Evolutionary conservation across 148 eudicot species (phyloP).

Genomic region (Rhododendron molle): DNA sequence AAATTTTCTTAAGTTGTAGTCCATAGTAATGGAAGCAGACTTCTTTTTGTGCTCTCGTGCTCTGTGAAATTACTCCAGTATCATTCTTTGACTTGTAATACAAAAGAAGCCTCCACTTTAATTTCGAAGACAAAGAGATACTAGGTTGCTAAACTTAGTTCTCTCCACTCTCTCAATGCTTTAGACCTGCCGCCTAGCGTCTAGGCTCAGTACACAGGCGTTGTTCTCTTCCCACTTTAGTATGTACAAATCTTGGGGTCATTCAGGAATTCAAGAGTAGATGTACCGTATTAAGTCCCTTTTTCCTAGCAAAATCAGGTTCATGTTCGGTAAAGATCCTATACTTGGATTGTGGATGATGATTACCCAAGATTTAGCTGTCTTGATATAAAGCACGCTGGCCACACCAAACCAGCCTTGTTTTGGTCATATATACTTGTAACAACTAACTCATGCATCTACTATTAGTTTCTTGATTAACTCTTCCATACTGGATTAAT

Average conservation of each 20-base stretch:
- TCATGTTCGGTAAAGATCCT: not conserved
- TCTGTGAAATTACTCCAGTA: not conserved
- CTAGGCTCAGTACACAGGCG: not conserved
- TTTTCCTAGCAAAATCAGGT: not conserved
- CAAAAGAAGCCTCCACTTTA: not conserved
- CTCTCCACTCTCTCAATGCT: not conserved
- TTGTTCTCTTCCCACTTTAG: not conserved
- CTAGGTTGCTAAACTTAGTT: not conserved
- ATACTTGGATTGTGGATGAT: not conserved
- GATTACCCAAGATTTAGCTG: not conserved
- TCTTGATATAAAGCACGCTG: not conserved
- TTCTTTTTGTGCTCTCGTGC: not conserved
- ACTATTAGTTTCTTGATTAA: not conserved
- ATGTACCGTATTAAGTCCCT: not conserved
- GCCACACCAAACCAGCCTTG: not conserved
- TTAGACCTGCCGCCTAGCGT: not conserved
- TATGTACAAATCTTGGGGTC: not conserved
- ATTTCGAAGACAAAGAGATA: not conserved
- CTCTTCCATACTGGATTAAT: not conserved
- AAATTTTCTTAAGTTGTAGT: not conserved
- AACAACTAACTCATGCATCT: not conserved
- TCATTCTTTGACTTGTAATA: not conserved
- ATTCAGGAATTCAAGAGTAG: not conserved
- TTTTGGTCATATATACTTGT: not conserved
- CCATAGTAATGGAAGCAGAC: not conserved